Evolutionary conservation across 371 early-diverging fungal species (phyloP), one percentile per base, ranked within the genome.

Genomic region (Apophysomyces ossiformis): DNA sequence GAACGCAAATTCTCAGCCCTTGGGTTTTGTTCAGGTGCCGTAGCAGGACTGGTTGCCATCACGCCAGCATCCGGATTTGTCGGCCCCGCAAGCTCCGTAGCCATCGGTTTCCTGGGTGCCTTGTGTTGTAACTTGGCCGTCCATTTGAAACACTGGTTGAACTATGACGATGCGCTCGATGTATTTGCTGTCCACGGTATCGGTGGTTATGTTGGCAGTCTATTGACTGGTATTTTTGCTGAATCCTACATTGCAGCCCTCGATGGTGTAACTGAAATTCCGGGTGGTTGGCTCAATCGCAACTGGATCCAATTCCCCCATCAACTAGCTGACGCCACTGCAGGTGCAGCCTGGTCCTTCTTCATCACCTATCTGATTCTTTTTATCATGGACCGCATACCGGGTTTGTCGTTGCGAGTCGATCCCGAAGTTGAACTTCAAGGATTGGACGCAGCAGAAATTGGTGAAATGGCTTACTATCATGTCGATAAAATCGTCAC

Each of bases 41-140:
- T 97, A 37, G 88, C 95, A 11, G 98, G 95, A 9, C 77, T 97
- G n/a, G 97, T 96, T 4, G 89, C 92, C 13, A 95, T 97, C 66
- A 97, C 98, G 0, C 98, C 98, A 9, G 95, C 86, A 4, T 87
- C 95, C 2, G 98, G 98, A 7, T 96, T 78, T 65, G 94, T 96
- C 32, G 88, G 90, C 0, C 92, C 95, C n/a, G 90, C 87, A 65
- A 87, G 94, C 26, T 85, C 92, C 41, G 86, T 95, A 16, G 85
- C 93, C 4, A 90, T 95, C 64, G 96, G 97, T 16, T 79, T 90
- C 62, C 46, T 89, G 44, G 89, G 89, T 43, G 90, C 86, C n/a
- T 60, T 91, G 56, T 78, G 70, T 16, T 96, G 95, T 77, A 92
- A 94, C 75, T 72, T 89, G 66, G 92, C 93, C 32, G 87, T 88